phyloP scores from a whole-genome alignment of 2,329 filamentous ascomycete species.

The Ophiostoma sp. region DNA sequence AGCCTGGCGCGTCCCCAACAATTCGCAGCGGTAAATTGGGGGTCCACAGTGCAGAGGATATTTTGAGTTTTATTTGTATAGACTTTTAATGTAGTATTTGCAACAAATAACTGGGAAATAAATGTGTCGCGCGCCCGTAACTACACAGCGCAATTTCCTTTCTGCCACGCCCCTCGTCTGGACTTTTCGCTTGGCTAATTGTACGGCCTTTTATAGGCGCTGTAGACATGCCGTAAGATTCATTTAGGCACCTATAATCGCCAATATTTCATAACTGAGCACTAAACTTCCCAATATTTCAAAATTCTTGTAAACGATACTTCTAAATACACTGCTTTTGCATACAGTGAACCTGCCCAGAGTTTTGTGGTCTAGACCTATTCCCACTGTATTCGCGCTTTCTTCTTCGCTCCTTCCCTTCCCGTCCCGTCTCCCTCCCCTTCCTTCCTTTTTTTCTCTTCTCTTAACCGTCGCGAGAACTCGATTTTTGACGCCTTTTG shows the following conservation, averaged over 20 bases:
- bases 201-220: background rate
- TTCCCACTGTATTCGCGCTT: background rate
- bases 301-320: background rate
- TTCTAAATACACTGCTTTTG: background rate
- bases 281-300: background rate
- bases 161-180: conserved; percentile 6
- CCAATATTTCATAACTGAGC: background rate
- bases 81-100: background rate
- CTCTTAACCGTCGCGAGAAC: conserved; percentile 23
- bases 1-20: conserved; percentile 5
- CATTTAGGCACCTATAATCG: background rate
- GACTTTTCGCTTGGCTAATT: background rate
- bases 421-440: background rate
- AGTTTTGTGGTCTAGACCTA: background rate
- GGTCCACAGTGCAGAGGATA: background rate
- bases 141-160: conserved; percentile 10
- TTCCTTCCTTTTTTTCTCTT: conserved; percentile 13
- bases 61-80: background rate
- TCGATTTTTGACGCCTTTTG: background rate
- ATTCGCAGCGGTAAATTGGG: conserved; percentile 4
- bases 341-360: background rate
- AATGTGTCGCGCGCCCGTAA: background rate
- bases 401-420: background rate
- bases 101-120: background rate
- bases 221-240: background rate